Percentiles rank a stretch among this genome's conserved stretches.
These are phyloP conservation scores for Rugosomyces carneus DNA, from an alignment of 1,284 basidiomycete genomes.

Conservation along the genomic window DNA sequence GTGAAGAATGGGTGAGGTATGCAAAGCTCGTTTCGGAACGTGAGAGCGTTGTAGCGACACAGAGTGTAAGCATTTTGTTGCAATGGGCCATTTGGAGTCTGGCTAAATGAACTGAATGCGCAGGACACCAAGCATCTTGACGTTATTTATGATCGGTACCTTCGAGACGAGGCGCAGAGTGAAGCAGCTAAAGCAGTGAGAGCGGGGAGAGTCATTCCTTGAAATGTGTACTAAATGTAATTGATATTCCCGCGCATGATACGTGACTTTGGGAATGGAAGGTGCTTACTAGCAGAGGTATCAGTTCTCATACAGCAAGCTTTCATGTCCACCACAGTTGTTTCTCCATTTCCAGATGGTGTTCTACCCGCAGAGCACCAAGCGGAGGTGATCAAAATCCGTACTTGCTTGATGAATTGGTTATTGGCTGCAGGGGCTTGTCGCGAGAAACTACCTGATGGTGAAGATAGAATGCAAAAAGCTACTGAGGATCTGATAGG, in stretches of 20 bases:
- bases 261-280: too few species aligned
- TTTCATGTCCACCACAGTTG: not conserved
- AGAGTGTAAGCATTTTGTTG: slow-evolving; percentile 37
- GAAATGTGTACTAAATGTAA: too few species aligned
- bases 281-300: too few species aligned
- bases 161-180: slow-evolving; percentile 53
- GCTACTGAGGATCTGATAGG: slow-evolving; percentile 15
- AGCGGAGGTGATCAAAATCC: slow-evolving; percentile 14
- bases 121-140: slow-evolving; percentile 43
- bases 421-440: slow-evolving; percentile 10
- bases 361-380: slow-evolving; percentile 13
- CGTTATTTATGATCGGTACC: slow-evolving; percentile 48
- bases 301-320: not conserved
- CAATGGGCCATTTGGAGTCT: not conserved
- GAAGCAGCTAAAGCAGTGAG: slow-evolving; percentile 55
- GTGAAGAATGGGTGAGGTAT: slow-evolving; percentile 42
- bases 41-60: slow-evolving; percentile 44
- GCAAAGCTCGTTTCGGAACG: slow-evolving; percentile 36
- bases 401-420: slow-evolving; percentile 16
- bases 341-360: slow-evolving; percentile 15
- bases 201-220: slow-evolving; percentile 42
- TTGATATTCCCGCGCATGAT: too few species aligned
- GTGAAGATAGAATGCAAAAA: slow-evolving; percentile 8
- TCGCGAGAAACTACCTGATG: slow-evolving; percentile 9
- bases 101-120: not conserved